Evolutionary conservation across 345 rosid genomes (phyloP).

Genomic region (Citrus unshiu): DNA sequence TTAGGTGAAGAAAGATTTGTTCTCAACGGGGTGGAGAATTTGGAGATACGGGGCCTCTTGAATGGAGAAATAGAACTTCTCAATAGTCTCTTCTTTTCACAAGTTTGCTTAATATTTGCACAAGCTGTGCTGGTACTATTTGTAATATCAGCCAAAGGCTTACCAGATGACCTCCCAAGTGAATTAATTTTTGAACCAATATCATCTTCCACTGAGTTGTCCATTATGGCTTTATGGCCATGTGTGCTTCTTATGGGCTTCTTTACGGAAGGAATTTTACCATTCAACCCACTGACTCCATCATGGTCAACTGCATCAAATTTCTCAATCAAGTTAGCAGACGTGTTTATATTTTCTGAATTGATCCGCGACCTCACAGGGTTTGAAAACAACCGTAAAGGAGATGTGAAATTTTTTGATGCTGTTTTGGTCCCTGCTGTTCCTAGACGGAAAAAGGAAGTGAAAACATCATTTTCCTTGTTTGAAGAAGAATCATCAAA

Average conservation of each 20-base stretch:
- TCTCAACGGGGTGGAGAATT: slow-evolving; percentile 57
- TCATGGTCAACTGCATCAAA: slow-evolving; percentile 62
- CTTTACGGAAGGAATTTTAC: slow-evolving; percentile 22
- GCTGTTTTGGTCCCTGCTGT: slow-evolving; percentile 35
- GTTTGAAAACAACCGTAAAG: slow-evolving; percentile 48
- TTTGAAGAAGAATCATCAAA: slow-evolving; percentile 29
- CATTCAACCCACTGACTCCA: slow-evolving; percentile 13
- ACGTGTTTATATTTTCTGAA: slow-evolving; percentile 28
- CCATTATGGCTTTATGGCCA: slow-evolving; percentile 10
- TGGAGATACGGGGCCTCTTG: slow-evolving; percentile 77
- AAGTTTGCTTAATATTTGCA: slow-evolving; percentile 30
- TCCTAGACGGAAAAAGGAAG: slow-evolving; percentile 35
- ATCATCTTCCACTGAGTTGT: slow-evolving; percentile 27
- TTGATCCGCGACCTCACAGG: slow-evolving; percentile 27
- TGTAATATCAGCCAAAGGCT: slow-evolving; percentile 62
- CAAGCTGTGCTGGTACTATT: slow-evolving; percentile 32
- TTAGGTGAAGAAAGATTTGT: slow-evolving; percentile 34
- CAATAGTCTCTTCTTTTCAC: slow-evolving; percentile 53
- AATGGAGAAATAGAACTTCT: slow-evolving; percentile 55
- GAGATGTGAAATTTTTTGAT: slow-evolving; percentile 54
- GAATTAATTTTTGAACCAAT: slow-evolving; percentile 25
- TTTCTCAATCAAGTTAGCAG: slow-evolving; percentile 63
- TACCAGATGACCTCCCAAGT: slow-evolving; percentile 36
- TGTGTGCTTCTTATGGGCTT: slow-evolving; percentile 22
- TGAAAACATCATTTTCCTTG: slow-evolving; percentile 34